Evolutionary conservation across 2,329 filamentous ascomycete genomes (phyloP).

Genomic region (Exophiala lecanii-corni): DNA sequence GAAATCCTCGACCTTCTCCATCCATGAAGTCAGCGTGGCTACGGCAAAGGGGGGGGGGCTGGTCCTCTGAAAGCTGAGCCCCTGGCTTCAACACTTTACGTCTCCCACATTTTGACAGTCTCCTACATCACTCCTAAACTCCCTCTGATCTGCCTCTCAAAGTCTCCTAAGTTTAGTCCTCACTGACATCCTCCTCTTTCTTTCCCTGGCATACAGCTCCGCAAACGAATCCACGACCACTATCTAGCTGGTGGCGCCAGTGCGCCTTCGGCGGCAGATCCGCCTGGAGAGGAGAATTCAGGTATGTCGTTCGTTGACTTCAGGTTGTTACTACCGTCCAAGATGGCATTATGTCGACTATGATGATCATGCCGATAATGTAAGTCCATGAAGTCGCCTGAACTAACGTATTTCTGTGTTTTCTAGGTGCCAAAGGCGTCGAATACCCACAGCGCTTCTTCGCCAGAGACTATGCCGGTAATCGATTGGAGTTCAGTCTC

Average conservation of each 20-base stretch:
- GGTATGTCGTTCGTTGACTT: constrained; percentile 33
- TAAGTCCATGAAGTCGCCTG: too few species aligned
- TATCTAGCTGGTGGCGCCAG: constrained; percentile 44
- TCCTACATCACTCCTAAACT: too few species aligned
- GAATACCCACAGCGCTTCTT: constrained; percentile 62
- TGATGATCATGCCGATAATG: constrained; percentile 20
- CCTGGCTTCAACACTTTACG: too few species aligned
- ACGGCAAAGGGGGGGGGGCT: too few species aligned
- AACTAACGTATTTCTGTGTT: background rate
- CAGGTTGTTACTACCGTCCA: too few species aligned
- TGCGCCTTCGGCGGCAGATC: constrained; percentile 52
- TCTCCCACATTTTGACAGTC: too few species aligned
- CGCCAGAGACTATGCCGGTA: constrained; percentile 54
- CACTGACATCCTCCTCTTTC: background rate
- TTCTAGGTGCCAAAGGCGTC: constrained; percentile 46
- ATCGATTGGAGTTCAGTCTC: constrained; percentile 51
- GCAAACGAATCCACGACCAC: constrained; percentile 39
- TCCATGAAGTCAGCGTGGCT: too few species aligned
- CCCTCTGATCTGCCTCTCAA: too few species aligned
- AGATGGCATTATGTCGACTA: too few species aligned
- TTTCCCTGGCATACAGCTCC: background rate
- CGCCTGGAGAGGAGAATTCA: constrained; percentile 47
- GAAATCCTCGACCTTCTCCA: too few species aligned
- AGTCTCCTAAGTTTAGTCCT: too few species aligned
- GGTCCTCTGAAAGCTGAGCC: too few species aligned